Evolutionary conservation across 805 yeast species (phyloP).

Genomic region (Sungouiella blattae): DNA sequence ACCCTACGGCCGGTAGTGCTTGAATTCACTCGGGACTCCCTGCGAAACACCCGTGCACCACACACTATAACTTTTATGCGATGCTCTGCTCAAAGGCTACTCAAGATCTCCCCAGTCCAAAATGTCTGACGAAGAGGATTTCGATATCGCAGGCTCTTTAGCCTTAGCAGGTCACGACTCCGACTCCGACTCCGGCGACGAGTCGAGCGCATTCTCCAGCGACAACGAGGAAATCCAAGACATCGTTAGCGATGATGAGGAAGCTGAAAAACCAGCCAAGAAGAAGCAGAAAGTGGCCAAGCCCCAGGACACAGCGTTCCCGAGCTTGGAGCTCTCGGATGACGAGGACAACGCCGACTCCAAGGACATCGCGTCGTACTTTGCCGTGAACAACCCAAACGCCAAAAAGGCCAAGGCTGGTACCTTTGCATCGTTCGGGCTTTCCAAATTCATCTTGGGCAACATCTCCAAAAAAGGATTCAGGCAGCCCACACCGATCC

Average conservation of each 20-base stretch:
- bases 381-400: constrained; percentile 37
- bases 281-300: constrained; percentile 25
- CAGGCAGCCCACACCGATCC: constrained; percentile 96
- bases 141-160: constrained; percentile 61
- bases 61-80: constrained; percentile 13
- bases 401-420: constrained; percentile 69
- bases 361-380: constrained; percentile 45
- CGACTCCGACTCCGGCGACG: constrained; percentile 18
- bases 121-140: constrained; percentile 42
- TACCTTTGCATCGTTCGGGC: constrained; percentile 85
- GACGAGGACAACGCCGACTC: constrained; percentile 38
- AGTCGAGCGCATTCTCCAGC: constrained; percentile 9
- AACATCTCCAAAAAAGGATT: constrained; percentile 84
- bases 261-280: constrained; percentile 23
- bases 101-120: no score
- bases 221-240: constrained; percentile 46
- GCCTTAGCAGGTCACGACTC: constrained; percentile 43
- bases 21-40: no score
- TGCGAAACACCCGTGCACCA: constrained; percentile 4
- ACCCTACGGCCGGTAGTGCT: no score
- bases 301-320: constrained; percentile 33
- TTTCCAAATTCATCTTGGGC: constrained; percentile 63
- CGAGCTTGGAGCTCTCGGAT: constrained; percentile 51
- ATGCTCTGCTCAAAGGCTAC: constrained; percentile 18
- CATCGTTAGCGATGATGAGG: constrained; percentile 49